Evolutionary conservation across 345 rosid species (phyloP).

Genomic region (Lenwebbia sp.): DNA sequence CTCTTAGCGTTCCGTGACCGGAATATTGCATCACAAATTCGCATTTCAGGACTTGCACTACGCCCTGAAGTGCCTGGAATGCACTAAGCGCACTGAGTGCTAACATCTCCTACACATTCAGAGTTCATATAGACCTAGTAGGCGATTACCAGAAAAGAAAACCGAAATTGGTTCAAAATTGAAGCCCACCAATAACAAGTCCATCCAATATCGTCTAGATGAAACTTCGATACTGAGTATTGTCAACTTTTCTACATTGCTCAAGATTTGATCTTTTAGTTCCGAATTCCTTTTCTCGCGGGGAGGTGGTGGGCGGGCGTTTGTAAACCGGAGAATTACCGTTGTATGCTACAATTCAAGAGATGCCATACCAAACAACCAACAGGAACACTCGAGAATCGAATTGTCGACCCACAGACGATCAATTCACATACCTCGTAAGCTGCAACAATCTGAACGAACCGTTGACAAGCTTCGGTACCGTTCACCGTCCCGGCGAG

Average conservation of each 20-base stretch:
- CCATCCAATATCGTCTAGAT: background rate
- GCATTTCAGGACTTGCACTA: background rate
- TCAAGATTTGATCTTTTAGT: background rate
- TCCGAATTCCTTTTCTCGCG: background rate
- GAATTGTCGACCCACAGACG: background rate
- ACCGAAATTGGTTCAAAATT: background rate
- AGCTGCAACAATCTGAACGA: constrained; percentile 85
- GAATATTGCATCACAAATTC: background rate
- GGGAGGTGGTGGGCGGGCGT: too few relatives aligned
- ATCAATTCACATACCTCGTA: constrained; percentile 45
- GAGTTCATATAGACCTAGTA: background rate
- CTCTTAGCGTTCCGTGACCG: background rate
- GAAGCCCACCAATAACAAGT: background rate
- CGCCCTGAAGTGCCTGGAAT: background rate
- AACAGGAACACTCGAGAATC: background rate
- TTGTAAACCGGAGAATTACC: background rate
- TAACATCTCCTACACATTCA: background rate
- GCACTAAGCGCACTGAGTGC: background rate
- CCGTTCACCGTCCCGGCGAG: constrained; percentile 32
- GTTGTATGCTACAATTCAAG: background rate
- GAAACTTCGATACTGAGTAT: background rate
- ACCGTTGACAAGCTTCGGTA: constrained; percentile 42
- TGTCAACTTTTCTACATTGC: background rate
- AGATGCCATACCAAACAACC: background rate
- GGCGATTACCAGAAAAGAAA: background rate